phyloP scores from a whole-genome alignment of 805 yeast species.

The Sugiyamaella chiloensis region DNA sequence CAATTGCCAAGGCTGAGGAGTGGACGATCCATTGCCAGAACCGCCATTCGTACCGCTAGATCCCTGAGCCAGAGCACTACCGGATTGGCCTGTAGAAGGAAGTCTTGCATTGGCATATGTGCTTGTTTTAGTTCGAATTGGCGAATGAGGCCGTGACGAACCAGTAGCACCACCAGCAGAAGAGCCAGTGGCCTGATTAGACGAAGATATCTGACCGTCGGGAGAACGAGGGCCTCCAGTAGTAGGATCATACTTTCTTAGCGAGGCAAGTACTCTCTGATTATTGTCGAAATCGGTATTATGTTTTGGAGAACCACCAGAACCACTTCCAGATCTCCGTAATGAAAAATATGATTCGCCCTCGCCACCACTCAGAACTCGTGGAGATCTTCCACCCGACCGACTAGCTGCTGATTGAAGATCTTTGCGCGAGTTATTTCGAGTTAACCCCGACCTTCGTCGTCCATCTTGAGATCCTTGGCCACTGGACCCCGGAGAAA shows the following conservation, averaged over 20 bases:
- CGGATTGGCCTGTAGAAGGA: slow-evolving; percentile 14
- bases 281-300: not conserved
- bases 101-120: slow-evolving; percentile 20
- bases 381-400: not conserved
- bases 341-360: slow-evolving; percentile 8
- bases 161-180: not conserved
- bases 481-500: slow-evolving; percentile 1
- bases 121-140: slow-evolving; percentile 26
- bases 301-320: not conserved
- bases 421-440: slow-evolving; percentile 1
- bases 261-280: not conserved
- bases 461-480: not conserved
- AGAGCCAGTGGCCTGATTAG: not conserved
- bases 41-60: not conserved
- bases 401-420: not conserved
- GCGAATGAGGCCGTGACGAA: slow-evolving; percentile 19
- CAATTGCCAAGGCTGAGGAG: not conserved
- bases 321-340: not conserved
- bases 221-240: not conserved
- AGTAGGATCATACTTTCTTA: slow-evolving; percentile 1
- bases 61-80: no score
- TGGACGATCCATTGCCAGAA: not conserved
- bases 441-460: not conserved
- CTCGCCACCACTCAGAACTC: not conserved
- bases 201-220: not conserved